Evolutionary conservation across 2,329 filamentous ascomycete species (phyloP), one percentile per base, ranked within the genome.

Genomic region (Trematosphaeria pertusa): DNA sequence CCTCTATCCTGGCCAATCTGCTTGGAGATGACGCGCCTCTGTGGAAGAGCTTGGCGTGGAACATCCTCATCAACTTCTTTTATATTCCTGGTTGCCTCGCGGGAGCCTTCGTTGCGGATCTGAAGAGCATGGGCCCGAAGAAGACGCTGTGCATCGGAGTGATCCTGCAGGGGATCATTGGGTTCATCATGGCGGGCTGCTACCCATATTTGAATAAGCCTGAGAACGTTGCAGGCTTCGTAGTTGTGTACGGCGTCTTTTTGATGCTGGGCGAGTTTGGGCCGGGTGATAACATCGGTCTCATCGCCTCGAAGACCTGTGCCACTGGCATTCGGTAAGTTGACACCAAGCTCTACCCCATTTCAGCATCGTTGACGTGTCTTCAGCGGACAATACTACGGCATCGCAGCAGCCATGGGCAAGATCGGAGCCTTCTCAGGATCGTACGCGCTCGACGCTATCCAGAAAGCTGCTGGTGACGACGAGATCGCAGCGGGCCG

Each of bases 271-370:
- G 89, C 38, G 90, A 94, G 70, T 74, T 95, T 31, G 91, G 92
- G 0, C 91, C 92, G 0, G 92, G 92, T 10, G 89, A 96, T 76
- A 96, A 96, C 70, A 96, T 96, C 58, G 91, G 91, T 2, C 81
- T 96, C 0, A 72, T 95, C 21, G 91, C 92, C 0, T 88, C 88
- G 36, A 96, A 96, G 77, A 92, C 89, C 2, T 91, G 86, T 61
- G 90, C 92, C 0, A 96, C 92, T 4, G 87, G 88, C 14, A 87
- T 97, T n/a, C 83, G 70, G 69, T 72, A 64, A 15, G 66, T 54
- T 5, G n/a, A n/a, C n/a, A n/a, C n/a, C n/a, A n/a, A n/a, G n/a
- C 10, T 22, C 10, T 14, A 3, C 17, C 14, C n/a, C n/a, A 28
- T 14, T n/a, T 39, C 9, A 39, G 11, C 24, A 22, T 14, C 11